Evolutionary conservation across 768 basidiomycete genomes (phyloP).

Genomic region (Xerocomellus intermedius): DNA sequence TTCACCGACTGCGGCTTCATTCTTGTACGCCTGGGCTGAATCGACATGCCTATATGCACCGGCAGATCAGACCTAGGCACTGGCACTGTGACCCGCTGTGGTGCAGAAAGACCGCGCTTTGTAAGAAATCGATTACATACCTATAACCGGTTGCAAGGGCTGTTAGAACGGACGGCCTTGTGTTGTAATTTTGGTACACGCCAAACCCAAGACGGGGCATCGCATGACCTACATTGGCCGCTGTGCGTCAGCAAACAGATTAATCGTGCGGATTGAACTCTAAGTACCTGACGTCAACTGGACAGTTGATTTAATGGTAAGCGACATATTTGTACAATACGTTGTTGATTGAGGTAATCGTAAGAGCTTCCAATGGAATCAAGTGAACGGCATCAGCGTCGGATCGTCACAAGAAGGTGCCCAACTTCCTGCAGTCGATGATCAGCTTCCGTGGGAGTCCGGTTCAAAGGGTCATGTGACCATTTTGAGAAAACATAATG

Average conservation of each 20-base stretch:
- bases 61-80: neutral
- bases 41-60: conserved; percentile 58
- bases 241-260: conserved; percentile 1
- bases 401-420: conserved; percentile 6
- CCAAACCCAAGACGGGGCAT: conserved; percentile 72
- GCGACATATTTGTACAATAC: conserved; percentile 16
- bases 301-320: conserved; percentile 33
- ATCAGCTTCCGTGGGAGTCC: conserved; percentile 2
- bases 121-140: conserved; percentile 28
- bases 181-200: conserved; percentile 64
- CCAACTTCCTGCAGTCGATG: neutral
- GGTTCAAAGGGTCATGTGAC: neutral
- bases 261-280: neutral
- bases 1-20: conserved; percentile 60
- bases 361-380: neutral
- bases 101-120: neutral
- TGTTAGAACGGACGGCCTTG: conserved; percentile 53
- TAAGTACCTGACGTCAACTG: conserved; percentile 37
- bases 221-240: conserved; percentile 39
- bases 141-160: conserved; percentile 69
- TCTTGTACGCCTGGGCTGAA: conserved; percentile 67
- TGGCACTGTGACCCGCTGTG: neutral
- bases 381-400: conserved; percentile 2
- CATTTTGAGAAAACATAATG: neutral
- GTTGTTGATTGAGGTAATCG: conserved; percentile 17